phyloP scores from a whole-genome alignment of 2,329 filamentous ascomycete genomes.

The Lecanicillium sp. region DNA sequence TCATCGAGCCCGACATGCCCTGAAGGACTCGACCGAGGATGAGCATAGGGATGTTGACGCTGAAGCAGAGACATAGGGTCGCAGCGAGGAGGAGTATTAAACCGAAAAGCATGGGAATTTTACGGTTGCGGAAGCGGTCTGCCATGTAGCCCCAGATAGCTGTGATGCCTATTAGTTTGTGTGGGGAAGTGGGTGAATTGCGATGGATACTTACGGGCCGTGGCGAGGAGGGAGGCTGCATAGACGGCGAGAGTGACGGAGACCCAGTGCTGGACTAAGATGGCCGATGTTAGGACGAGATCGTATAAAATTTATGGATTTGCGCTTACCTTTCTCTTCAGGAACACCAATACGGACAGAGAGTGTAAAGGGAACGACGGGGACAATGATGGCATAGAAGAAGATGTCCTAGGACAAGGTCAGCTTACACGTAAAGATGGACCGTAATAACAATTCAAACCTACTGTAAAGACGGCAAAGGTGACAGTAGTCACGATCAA shows the following conservation, averaged over 20 bases:
- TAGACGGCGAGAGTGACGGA: slow-evolving; percentile 26
- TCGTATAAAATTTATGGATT: not conserved
- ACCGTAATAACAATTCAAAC: too few species aligned
- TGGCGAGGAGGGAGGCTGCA: slow-evolving; percentile 20
- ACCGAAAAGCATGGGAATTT: slow-evolving; percentile 24
- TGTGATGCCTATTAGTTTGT: slow-evolving; percentile 10
- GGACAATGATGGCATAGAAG: slow-evolving; percentile 25
- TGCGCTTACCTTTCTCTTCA: slow-evolving; percentile 12
- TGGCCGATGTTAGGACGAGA: not conserved
- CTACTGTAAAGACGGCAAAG: slow-evolving; percentile 27
- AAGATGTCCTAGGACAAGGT: slow-evolving; percentile 26
- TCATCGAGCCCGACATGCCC: slow-evolving; percentile 24
- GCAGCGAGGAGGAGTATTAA: slow-evolving; percentile 20
- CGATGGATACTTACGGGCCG: slow-evolving; percentile 20
- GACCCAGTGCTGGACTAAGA: slow-evolving; percentile 25
- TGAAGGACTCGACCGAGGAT: slow-evolving; percentile 24
- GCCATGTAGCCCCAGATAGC: slow-evolving; percentile 28
- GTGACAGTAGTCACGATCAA: slow-evolving; percentile 24
- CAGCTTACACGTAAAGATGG: too few species aligned
- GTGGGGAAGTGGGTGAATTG: not conserved
- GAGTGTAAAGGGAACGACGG: slow-evolving; percentile 24
- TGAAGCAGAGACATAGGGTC: slow-evolving; percentile 23
- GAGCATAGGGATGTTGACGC: slow-evolving; percentile 22
- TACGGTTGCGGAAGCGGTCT: slow-evolving; percentile 24
- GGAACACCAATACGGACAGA: slow-evolving; percentile 17